Percentiles rank a stretch among this genome's conserved stretches.
phyloP scores from a whole-genome alignment of 129 eudicot species.

The Tagetes patula region DNA sequence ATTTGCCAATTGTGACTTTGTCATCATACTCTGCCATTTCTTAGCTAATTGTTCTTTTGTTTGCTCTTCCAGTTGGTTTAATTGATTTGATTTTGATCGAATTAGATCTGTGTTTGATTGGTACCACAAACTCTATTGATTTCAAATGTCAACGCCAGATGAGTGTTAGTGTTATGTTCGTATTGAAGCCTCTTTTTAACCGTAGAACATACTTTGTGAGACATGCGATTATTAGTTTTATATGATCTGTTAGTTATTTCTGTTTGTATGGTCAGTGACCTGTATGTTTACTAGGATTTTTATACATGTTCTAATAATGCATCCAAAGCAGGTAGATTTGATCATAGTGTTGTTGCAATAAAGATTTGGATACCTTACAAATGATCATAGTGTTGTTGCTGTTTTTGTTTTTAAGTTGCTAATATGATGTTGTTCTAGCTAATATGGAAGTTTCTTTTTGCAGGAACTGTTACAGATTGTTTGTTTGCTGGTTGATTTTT shows the following conservation, averaged over 20 bases:
- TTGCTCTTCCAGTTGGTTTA: neutral
- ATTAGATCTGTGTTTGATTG: neutral
- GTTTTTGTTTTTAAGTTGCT: neutral
- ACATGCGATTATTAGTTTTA: neutral
- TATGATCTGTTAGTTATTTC: neutral
- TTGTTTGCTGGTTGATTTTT: neutral
- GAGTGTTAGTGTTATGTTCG: neutral
- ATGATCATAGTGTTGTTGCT: neutral
- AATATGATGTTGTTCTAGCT: neutral
- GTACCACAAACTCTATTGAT: neutral
- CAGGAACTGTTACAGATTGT: slow-evolving; percentile 18
- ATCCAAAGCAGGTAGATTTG: neutral
- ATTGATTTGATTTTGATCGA: neutral
- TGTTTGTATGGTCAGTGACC: neutral
- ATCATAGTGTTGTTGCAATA: neutral
- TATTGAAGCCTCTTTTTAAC: neutral
- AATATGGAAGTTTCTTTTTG: neutral
- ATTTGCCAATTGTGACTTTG: too few relatives aligned
- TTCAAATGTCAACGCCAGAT: neutral
- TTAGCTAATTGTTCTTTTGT: neutral
- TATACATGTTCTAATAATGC: neutral
- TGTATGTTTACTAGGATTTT: neutral
- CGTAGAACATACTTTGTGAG: neutral
- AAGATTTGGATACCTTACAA: neutral
- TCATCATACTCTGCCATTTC: neutral